Evolutionary conservation across 345 rosid genomes (phyloP).

Genomic region (Isatis tinctoria): DNA sequence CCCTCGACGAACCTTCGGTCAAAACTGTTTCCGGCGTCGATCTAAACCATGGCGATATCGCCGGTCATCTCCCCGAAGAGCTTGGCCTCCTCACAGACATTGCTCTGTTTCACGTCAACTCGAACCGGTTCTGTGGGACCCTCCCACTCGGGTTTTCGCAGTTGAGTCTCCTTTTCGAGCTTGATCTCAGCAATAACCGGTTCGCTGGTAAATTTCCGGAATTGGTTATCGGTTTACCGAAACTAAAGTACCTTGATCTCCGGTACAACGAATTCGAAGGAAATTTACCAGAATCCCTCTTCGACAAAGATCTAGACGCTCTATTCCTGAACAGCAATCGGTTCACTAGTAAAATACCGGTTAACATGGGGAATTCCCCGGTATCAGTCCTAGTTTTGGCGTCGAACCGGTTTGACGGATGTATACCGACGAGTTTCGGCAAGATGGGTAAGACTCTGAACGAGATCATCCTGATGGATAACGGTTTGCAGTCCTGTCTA

Average conservation of each 20-base stretch:
- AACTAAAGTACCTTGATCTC: slow-evolving; percentile 68
- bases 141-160: slow-evolving; percentile 47
- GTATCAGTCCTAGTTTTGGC: slow-evolving; percentile 70
- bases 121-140: slow-evolving; percentile 76
- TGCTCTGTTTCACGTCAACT: slow-evolving; percentile 67
- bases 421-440: slow-evolving; percentile 57
- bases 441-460: slow-evolving; percentile 68
- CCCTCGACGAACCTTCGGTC: slow-evolving; percentile 46
- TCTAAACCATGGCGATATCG: slow-evolving; percentile 71
- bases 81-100: slow-evolving; percentile 61
- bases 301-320: slow-evolving; percentile 73
- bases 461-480: slow-evolving; percentile 59
- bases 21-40: slow-evolving; percentile 73
- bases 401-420: slow-evolving; percentile 60
- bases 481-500: slow-evolving; percentile 57
- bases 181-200: slow-evolving; percentile 74
- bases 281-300: slow-evolving; percentile 47
- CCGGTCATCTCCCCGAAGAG: slow-evolving; percentile 68
- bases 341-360: slow-evolving; percentile 56
- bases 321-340: slow-evolving; percentile 70
- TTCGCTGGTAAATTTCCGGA: slow-evolving; percentile 69
- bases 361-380: slow-evolving; percentile 67
- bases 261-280: slow-evolving; percentile 93
- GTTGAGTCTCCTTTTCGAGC: slow-evolving; percentile 53
- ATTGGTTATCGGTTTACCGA: slow-evolving; percentile 54